Percentiles rank a stretch among this genome's conserved stretches.
These are phyloP conservation scores for Ilyonectria destructans DNA, from an alignment of 2,329 filamentous ascomycete genomes.

Conservation along the genomic window DNA sequence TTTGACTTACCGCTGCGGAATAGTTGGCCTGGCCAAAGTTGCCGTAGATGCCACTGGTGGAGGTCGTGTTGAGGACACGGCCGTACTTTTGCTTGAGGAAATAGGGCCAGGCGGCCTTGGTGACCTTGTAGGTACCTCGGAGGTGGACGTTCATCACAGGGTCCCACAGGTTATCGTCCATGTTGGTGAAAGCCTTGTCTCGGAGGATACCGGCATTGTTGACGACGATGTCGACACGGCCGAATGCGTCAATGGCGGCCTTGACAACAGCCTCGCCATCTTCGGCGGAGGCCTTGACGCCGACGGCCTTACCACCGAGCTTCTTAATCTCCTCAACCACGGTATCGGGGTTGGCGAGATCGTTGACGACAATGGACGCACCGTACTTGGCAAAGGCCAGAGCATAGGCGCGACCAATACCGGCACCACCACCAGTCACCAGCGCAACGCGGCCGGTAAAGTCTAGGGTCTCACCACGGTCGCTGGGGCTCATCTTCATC, in stretches of 20 bases:
- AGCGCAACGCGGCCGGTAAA: conserved; percentile 90
- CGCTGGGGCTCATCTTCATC: conserved; percentile 81
- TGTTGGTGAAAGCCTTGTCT: conserved; percentile 98
- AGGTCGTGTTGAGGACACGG: conserved; percentile 96
- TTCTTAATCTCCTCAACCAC: conserved; percentile 95
- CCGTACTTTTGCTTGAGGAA: conserved; percentile 99
- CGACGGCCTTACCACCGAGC: conserved; percentile 89
- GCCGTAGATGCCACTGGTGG: conserved; percentile 97
- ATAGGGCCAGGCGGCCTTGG: conserved; percentile 97
- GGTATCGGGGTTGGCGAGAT: conserved; percentile 91
- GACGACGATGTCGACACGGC: conserved; percentile 93
- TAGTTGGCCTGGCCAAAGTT: conserved; percentile 99
- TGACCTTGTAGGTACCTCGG: conserved; percentile 94
- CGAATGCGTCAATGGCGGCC: conserved; percentile 92
- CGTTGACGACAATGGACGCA: conserved; percentile 93
- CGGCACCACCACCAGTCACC: conserved; percentile 90
- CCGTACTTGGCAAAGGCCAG: conserved; percentile 90
- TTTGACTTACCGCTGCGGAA: conserved; percentile 80
- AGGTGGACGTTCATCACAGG: conserved; percentile 94
- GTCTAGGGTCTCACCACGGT: conserved; percentile 81
- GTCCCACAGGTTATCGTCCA: conserved; percentile 96
- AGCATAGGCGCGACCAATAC: conserved; percentile 92
- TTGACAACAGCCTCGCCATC: conserved; percentile 94
- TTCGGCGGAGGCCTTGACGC: conserved; percentile 94
- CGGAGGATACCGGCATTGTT: conserved; percentile 99